Evolutionary conservation across 345 rosid species (phyloP), one percentile per base, ranked within the genome.

Genomic region (Xanthoceras sorbifolium): DNA sequence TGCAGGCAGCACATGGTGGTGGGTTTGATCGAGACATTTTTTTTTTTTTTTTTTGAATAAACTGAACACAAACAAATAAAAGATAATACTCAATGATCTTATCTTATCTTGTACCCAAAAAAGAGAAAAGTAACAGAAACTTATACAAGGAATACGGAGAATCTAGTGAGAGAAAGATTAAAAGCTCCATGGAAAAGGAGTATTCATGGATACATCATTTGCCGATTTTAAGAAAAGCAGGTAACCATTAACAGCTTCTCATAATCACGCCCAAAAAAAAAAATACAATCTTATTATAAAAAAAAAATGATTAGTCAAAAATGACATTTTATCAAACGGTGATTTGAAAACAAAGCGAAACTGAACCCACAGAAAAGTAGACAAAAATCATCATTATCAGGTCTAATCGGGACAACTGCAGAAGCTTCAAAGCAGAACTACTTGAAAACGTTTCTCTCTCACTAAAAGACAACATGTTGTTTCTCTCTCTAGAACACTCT

Each of bases 1-100:
- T 93, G 84, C 96, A 93, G 75, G 96, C 96, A 10, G 97, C 97
- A 73, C 97, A 93, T 32, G 97, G 94, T 10, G 44, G 44, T 10
- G 90, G 82, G 67, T 77, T 83, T 22, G 91, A 85, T 12, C 91
- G 78, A 15, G 94, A 86, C 97, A 90, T 92, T 71, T 76, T 36
- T 77, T 72, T 10, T 3, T 26, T n/a, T n/a, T n/a, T n/a, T n/a
- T n/a, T n/a, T n/a, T n/a, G n/a, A 2, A 66, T 63, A 55, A 60
- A 32, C 75, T 46, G 63, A 10, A 42, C 5, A 48, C 54, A 28
- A 44, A 64, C 20, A 32, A 72, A 0, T 57, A 3, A 29, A 69
- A 76, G 46, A 2, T 5, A 69, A 69, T n/a, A n/a, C n/a, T 25
- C 17, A 64, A 25, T n/a, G n/a, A n/a, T n/a, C n/a, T n/a, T n/a